phyloP scores from a whole-genome alignment of 148 eudicot genomes.

The Rhododendron williamsianum region DNA sequence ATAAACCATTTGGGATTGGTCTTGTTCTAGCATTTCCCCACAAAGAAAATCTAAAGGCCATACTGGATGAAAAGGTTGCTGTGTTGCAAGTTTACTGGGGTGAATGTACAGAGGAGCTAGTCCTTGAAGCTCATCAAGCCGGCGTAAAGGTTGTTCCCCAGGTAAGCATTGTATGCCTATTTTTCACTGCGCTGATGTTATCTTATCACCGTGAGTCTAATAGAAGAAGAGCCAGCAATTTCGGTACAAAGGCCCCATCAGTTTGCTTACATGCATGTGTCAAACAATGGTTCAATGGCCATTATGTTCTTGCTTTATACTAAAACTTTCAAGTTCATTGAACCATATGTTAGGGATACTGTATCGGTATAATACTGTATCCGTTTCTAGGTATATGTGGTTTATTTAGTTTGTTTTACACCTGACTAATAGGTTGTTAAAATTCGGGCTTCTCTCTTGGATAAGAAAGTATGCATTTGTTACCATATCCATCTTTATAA shows the following conservation, averaged over 20 bases:
- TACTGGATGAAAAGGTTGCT: constrained; percentile 81
- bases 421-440: not conserved
- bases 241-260: not conserved
- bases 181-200: not conserved
- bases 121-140: constrained; percentile 67
- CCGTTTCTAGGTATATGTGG: not conserved
- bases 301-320: not conserved
- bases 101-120: constrained; percentile 66
- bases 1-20: constrained; percentile 85
- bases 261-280: not conserved
- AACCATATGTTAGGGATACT: not conserved
- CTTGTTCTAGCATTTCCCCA: constrained; percentile 88
- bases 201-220: not conserved
- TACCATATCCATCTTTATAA: not conserved
- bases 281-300: not conserved
- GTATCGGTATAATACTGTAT: not conserved
- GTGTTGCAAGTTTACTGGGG: constrained; percentile 91
- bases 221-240: not conserved
- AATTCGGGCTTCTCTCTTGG: not conserved
- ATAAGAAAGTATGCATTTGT: constrained; percentile 6
- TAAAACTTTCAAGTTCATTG: not conserved
- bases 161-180: constrained; percentile 28
- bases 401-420: not conserved
- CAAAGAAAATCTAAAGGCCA: constrained; percentile 70
- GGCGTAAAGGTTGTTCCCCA: constrained; percentile 93